phyloP scores from a whole-genome alignment of 1,139 yeast genomes.

The Candida pseudoviswanathii region DNA sequence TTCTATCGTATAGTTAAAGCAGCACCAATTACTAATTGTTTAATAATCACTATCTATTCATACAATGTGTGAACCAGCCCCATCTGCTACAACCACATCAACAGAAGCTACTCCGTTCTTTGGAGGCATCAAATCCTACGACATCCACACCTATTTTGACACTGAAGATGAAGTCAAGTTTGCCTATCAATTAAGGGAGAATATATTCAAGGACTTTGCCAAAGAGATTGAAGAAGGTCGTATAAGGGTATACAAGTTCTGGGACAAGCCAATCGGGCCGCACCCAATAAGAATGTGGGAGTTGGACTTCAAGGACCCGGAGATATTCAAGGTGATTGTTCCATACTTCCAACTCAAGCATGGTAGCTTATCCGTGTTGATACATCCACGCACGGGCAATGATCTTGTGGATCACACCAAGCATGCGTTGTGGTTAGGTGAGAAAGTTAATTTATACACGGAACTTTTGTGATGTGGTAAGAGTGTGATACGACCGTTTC shows the following conservation, averaged over 20 bases:
- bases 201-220: conserved; percentile 45
- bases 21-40: background rate
- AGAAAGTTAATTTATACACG: conserved; percentile 25
- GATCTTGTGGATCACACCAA: conserved; percentile 51
- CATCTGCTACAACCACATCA: background rate
- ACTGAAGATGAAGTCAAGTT: conserved; percentile 33
- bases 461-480: conserved; percentile 9
- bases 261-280: conserved; percentile 59
- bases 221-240: conserved; percentile 45
- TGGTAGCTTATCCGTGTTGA: conserved; percentile 51
- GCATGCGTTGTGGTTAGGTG: conserved; percentile 59
- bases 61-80: background rate
- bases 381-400: conserved; percentile 51
- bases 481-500: background rate
- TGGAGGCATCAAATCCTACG: conserved; percentile 44
- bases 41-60: background rate
- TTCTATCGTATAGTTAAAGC: too few relatives aligned
- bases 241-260: conserved; percentile 46
- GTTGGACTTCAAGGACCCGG: conserved; percentile 38
- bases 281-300: conserved; percentile 54
- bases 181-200: conserved; percentile 43
- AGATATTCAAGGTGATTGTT: conserved; percentile 27
- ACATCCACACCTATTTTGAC: conserved; percentile 58
- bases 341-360: conserved; percentile 53
- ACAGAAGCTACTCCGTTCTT: conserved; percentile 20